Percentiles rank a stretch among this genome's conserved stretches.
These are phyloP conservation scores for Puya raimondii DNA, from an alignment of 176 grass and related monocot species.

Conservation along the genomic window DNA sequence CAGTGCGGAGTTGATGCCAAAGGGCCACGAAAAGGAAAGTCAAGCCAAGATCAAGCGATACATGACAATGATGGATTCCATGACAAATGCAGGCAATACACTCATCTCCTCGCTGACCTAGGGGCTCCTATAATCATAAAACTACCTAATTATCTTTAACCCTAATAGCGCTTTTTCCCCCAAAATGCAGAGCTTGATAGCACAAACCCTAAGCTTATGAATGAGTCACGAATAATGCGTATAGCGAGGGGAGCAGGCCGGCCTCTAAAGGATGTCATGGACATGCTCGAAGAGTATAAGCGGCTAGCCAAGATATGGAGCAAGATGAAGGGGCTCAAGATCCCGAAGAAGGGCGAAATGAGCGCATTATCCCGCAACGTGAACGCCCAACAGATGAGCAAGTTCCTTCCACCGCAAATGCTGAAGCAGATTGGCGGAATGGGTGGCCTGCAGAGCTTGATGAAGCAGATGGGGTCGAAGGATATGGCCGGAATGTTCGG, in stretches of 20 bases:
- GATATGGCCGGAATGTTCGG: constrained; percentile 73
- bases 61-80: constrained; percentile 99
- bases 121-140: neutral
- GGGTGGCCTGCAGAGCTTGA: constrained; percentile 60
- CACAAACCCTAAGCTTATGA: constrained; percentile 79
- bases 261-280: constrained; percentile 66
- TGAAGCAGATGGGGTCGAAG: constrained; percentile 91
- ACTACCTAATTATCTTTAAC: too few relatives aligned
- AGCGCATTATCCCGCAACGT: constrained; percentile 54
- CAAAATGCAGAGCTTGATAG: constrained; percentile 67
- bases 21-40: constrained; percentile 92
- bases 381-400: constrained; percentile 76
- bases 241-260: constrained; percentile 62
- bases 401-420: constrained; percentile 75
- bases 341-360: constrained; percentile 86
- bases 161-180: neutral
- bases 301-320: constrained; percentile 84
- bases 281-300: constrained; percentile 90
- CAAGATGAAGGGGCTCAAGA: constrained; percentile 86
- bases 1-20: constrained; percentile 78
- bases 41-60: constrained; percentile 95
- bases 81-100: constrained; percentile 70
- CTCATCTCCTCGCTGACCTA: neutral
- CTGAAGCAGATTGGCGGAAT: constrained; percentile 89
- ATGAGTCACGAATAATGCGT: constrained; percentile 54